Evolutionary conservation across 176 grass and related monocot genomes (phyloP).

Genomic region (Microstegium vimineum): DNA sequence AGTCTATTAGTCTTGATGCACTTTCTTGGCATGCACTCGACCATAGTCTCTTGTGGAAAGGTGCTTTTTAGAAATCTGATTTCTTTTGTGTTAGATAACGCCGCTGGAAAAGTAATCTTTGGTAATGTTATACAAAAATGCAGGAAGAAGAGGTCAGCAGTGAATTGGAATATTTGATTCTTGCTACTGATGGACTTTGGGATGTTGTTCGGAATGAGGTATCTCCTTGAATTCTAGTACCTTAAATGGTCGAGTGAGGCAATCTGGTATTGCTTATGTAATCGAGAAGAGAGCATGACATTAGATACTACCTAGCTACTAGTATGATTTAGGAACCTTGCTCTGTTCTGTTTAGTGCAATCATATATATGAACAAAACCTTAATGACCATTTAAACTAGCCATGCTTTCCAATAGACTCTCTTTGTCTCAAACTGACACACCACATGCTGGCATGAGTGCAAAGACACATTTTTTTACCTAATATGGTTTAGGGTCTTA

Average conservation of each 20-base stretch:
- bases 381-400: not conserved
- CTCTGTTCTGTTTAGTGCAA: not conserved
- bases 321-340: not conserved
- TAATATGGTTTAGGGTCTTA: not conserved
- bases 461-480: not conserved
- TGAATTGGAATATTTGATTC: conserved; percentile 66
- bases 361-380: not conserved
- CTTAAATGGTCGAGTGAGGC: not conserved
- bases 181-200: conserved; percentile 90
- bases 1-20: not conserved
- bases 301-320: not conserved
- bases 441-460: not conserved
- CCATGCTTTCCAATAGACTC: not conserved
- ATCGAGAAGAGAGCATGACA: not conserved
- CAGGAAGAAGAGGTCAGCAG: conserved; percentile 60
- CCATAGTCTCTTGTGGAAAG: not conserved
- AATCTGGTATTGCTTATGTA: not conserved
- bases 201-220: conserved; percentile 82
- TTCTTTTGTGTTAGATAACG: not conserved
- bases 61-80: not conserved
- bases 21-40: not conserved
- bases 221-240: not conserved
- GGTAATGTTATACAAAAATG: not conserved
- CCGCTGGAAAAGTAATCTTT: not conserved
- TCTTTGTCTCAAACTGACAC: not conserved